These are phyloP conservation scores for Hydnomerulius pinastri DNA, from an alignment of 768 basidiomycete genomes.

Conservation along the genomic window DNA sequence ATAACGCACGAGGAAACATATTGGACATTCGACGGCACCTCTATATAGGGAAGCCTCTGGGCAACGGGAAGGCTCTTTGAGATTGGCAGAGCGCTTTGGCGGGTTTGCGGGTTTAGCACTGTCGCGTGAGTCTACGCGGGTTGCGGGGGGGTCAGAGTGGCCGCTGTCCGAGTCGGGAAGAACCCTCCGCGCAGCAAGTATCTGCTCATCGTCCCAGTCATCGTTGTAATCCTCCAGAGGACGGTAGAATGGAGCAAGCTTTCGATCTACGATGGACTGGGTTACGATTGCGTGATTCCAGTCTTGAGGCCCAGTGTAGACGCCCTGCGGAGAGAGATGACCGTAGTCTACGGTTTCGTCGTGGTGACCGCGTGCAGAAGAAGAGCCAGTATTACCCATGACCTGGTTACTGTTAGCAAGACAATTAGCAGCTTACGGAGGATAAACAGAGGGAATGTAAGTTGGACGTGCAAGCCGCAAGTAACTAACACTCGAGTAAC, in stretches of 20 bases:
- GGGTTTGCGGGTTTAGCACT: constrained; percentile 29
- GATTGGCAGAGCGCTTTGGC: constrained; percentile 53
- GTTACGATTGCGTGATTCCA: constrained; percentile 89
- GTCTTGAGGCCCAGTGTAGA: constrained; percentile 82
- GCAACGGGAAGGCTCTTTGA: constrained; percentile 64
- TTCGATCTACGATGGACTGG: constrained; percentile 84
- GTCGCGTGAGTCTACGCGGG: constrained; percentile 36
- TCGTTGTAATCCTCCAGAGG: constrained; percentile 93
- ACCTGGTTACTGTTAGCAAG: neutral
- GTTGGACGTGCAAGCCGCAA: neutral
- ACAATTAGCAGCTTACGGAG: too few species aligned
- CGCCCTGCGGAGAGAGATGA: constrained; percentile 76
- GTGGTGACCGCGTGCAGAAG: constrained; percentile 70
- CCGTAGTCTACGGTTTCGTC: constrained; percentile 88
- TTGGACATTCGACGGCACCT: constrained; percentile 92
- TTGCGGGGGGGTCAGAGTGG: constrained; percentile 36
- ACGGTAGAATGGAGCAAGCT: constrained; percentile 93
- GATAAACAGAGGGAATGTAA: neutral
- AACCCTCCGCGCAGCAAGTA: constrained; percentile 79
- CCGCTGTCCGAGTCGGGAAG: constrained; percentile 51
- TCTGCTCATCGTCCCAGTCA: constrained; percentile 85
- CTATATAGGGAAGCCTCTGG: constrained; percentile 83
- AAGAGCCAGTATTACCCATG: constrained; percentile 86
- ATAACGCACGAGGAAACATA: constrained; percentile 88
- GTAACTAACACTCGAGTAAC: neutral